Percentiles rank a stretch among this genome's conserved stretches.
Conservation (phyloP, 768 basidiomycete species). For the Auricularia sp. region DNA sequence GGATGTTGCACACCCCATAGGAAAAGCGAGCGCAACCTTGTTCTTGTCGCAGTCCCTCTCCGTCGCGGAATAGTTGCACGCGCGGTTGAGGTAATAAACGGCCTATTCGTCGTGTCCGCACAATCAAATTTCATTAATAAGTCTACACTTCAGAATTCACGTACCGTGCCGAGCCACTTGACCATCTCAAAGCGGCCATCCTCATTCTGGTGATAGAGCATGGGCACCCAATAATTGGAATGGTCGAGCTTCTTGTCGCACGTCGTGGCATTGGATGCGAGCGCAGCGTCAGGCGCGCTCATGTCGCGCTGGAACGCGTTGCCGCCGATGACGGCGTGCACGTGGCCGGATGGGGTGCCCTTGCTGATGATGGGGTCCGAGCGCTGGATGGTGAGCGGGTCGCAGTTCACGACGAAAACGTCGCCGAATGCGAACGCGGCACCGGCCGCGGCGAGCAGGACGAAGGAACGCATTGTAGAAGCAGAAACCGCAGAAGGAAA, state of each 20-base stretch:
- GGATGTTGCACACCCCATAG: neutral
- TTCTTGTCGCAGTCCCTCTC: neutral
- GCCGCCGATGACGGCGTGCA: conserved; percentile 19
- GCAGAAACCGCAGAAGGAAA: neutral
- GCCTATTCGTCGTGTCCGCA: neutral
- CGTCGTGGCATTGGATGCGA: neutral
- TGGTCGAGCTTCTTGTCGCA: conserved; percentile 1
- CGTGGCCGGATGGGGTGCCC: conserved; percentile 14
- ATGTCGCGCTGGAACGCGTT: conserved; percentile 12
- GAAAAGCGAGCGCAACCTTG: neutral
- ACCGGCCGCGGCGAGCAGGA: neutral
- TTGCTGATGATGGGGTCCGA: conserved; percentile 22
- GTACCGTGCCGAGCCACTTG: neutral
- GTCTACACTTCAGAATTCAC: neutral
- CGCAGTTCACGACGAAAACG: neutral
- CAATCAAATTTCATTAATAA: no score
- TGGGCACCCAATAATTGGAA: neutral
- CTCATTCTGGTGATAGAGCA: neutral
- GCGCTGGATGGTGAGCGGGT: conserved; percentile 3
- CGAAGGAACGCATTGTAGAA: neutral
- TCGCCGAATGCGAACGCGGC: neutral
- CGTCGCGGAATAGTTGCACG: neutral
- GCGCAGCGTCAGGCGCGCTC: neutral
- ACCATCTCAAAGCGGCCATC: neutral
- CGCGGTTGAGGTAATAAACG: neutral